Conservation (phyloP, 768 basidiomycete species). For the Boletus coccyginus region DNA sequence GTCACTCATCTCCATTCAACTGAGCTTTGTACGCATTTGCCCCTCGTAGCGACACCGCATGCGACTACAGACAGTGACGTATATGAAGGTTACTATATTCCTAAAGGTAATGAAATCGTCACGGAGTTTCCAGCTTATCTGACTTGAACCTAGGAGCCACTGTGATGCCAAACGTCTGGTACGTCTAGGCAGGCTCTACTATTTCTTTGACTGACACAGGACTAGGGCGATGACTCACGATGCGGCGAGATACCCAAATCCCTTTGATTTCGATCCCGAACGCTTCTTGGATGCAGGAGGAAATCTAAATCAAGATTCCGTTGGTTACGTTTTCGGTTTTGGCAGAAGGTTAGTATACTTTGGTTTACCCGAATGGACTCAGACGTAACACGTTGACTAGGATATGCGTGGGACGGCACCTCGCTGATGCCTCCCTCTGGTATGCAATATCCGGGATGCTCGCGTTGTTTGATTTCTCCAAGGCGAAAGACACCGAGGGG, state of each 20-base stretch:
- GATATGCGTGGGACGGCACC: conserved; percentile 23
- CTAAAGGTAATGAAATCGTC: conserved; percentile 14
- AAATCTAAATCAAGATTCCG: conserved; percentile 21
- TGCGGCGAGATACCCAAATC: conserved; percentile 30
- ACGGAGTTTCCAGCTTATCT: neutral
- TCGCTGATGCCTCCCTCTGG: conserved; percentile 30
- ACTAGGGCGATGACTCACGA: conserved; percentile 35
- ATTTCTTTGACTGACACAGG: neutral
- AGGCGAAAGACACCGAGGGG: conserved; percentile 21
- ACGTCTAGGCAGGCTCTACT: neutral
- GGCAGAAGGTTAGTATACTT: conserved; percentile 19
- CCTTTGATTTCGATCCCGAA: conserved; percentile 32
- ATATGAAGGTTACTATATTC: conserved; percentile 29
- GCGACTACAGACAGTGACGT: conserved; percentile 19
- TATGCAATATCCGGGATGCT: conserved; percentile 27
- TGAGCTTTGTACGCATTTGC: neutral
- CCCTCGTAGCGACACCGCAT: conserved; percentile 15
- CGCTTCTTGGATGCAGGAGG: conserved; percentile 27
- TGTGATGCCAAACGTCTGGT: conserved; percentile 30
- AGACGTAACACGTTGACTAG: conserved; percentile 1
- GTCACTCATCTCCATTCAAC: neutral
- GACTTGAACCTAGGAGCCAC: conserved; percentile 16
- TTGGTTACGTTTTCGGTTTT: conserved; percentile 23
- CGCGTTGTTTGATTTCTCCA: conserved; percentile 27
- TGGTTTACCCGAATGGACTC: neutral